Percentiles rank a stretch among this genome's conserved stretches.
phyloP scores from a whole-genome alignment of 164 flowering plant genomes.

The Chimonanthus salicifolius region DNA sequence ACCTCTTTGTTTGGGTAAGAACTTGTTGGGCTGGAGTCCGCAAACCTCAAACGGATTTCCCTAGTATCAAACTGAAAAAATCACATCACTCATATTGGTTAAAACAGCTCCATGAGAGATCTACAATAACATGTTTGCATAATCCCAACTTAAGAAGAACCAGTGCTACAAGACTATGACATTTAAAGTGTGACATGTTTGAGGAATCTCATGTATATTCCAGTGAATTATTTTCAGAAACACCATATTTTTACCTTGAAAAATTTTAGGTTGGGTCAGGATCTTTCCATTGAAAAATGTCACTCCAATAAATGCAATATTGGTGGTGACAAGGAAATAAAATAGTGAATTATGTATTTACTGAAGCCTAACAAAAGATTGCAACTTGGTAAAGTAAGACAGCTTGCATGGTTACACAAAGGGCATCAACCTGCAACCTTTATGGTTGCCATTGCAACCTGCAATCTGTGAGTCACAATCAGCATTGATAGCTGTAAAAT shows the following conservation, averaged over 20 bases:
- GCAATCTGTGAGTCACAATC: too few relatives aligned
- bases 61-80: slow-evolving; percentile 48
- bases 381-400: not conserved
- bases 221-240: not conserved
- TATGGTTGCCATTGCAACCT: too few relatives aligned
- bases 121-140: not conserved
- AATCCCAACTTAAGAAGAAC: not conserved
- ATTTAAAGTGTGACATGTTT: not conserved
- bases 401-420: too few relatives aligned
- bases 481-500: too few relatives aligned
- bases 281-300: not conserved
- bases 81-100: slow-evolving; percentile 9
- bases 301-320: not conserved
- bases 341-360: not conserved
- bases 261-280: not conserved
- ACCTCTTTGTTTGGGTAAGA: slow-evolving; percentile 77
- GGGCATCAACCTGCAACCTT: too few relatives aligned
- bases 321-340: not conserved
- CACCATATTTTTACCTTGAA: not conserved
- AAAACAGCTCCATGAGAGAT: not conserved
- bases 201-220: not conserved
- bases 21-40: slow-evolving; percentile 53
- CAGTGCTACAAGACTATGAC: too few relatives aligned
- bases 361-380: not conserved
- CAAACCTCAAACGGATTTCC: slow-evolving; percentile 70